Percentiles rank a stretch among this genome's conserved stretches.
phyloP scores from a whole-genome alignment of 495 filamentous ascomycete genomes.

The Tuber magnatum region DNA sequence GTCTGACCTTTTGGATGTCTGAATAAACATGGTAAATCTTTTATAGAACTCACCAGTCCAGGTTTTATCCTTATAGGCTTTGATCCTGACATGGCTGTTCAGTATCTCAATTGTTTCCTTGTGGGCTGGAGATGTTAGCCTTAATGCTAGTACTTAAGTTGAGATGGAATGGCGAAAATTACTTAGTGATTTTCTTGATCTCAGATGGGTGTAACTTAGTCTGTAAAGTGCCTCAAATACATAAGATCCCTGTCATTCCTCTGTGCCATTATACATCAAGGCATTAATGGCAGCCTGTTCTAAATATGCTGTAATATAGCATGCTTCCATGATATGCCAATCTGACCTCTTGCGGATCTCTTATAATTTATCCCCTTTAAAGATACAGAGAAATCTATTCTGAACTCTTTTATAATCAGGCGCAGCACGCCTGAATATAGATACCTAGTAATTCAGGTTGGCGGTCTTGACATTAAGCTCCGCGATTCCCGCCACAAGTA shows the following conservation, averaged over 20 bases:
- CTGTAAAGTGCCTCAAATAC: background rate
- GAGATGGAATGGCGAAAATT: background rate
- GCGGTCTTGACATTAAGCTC: background rate
- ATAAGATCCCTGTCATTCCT: background rate
- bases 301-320: background rate
- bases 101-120: background rate
- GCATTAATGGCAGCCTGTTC: background rate
- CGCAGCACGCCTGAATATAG: no score
- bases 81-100: background rate
- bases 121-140: background rate
- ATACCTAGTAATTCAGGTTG: background rate
- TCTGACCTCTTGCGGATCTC: background rate
- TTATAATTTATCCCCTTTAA: background rate
- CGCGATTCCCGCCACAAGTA: background rate
- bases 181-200: background rate
- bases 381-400: no score
- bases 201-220: background rate
- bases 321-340: background rate
- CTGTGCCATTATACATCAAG: background rate
- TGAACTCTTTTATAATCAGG: no score
- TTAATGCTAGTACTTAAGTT: background rate
- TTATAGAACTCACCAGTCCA: background rate
- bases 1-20: background rate
- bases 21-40: background rate
- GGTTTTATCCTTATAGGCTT: background rate